Percentiles rank a stretch among this genome's conserved stretches.
phyloP scores from a whole-genome alignment of 352 stramenopile genomes.

The Phytophthora sp. region DNA sequence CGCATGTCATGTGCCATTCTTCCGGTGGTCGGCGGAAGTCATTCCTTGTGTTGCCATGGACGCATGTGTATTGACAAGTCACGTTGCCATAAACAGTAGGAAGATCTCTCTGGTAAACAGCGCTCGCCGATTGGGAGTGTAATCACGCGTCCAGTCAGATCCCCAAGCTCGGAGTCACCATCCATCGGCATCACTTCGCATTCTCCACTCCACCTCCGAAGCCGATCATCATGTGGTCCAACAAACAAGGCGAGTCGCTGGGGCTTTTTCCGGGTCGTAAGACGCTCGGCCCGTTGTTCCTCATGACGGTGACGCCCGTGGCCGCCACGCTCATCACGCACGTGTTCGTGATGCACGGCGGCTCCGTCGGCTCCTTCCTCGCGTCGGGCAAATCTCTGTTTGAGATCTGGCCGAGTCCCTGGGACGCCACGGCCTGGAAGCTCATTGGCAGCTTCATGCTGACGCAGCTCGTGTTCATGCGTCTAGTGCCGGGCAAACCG shows the following conservation, averaged over 20 bases:
- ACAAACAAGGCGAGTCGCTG: conserved; percentile 68
- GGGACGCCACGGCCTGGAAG: conserved; percentile 88
- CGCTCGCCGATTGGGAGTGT: conserved; percentile 22
- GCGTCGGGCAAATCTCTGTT: conserved; percentile 53
- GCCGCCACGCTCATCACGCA: conserved; percentile 88
- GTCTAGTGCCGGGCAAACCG: conserved; percentile 85
- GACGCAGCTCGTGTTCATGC: conserved; percentile 92
- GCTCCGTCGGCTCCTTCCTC: conserved; percentile 49
- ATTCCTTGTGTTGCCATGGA: no score
- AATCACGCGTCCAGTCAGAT: conserved; percentile 28
- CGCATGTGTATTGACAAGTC: no score
- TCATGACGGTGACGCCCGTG: conserved; percentile 87
- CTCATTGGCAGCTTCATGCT: conserved; percentile 89
- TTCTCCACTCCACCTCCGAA: conserved; percentile 11
- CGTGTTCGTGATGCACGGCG: conserved; percentile 65
- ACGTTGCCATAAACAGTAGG: no score
- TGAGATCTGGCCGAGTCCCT: conserved; percentile 85
- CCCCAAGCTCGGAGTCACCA: neutral
- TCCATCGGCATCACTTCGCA: conserved; percentile 26
- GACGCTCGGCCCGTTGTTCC: conserved; percentile 86
- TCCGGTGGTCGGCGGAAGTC: no score
- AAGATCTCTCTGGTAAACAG: conserved; percentile 29
- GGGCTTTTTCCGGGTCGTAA: conserved; percentile 82
- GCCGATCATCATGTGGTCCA: conserved; percentile 71
- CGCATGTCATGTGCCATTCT: no score